Percentiles rank a stretch among this genome's conserved stretches.
Conservation (phyloP, 106 monocot species). For the Allium sativum region DNA sequence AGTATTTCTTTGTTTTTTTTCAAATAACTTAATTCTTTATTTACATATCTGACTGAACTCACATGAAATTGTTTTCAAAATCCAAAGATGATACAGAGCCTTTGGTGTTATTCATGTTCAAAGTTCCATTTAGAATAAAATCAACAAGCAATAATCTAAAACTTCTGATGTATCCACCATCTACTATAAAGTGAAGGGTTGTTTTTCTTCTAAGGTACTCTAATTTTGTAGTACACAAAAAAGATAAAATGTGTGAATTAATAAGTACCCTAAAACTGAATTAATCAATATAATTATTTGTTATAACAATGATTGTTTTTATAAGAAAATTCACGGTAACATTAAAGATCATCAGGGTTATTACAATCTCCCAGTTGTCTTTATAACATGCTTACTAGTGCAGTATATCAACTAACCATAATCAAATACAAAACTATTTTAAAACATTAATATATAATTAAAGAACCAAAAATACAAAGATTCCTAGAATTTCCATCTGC, state of each 20-base stretch:
- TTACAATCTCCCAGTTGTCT: slow-evolving; percentile 18
- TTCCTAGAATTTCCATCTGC: slow-evolving; percentile 80
- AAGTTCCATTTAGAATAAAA: slow-evolving; percentile 7
- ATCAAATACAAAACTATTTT: neutral
- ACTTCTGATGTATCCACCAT: slow-evolving; percentile 13
- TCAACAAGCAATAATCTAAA: slow-evolving; percentile 13
- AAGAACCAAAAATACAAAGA: slow-evolving; percentile 16
- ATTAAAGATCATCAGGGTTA: slow-evolving; percentile 9
- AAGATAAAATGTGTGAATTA: too few species aligned
- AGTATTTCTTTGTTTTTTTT: too few species aligned
- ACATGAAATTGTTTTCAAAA: slow-evolving; percentile 19
- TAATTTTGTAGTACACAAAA: slow-evolving; percentile 6
- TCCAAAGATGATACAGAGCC: slow-evolving; percentile 13
- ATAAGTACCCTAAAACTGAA: too few species aligned
- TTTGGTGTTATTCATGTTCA: neutral
- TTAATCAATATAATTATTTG: too few species aligned
- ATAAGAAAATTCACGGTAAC: slow-evolving; percentile 3
- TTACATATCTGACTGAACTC: neutral
- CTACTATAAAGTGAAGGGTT: slow-evolving; percentile 11
- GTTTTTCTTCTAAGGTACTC: slow-evolving; percentile 14
- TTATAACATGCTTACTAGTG: slow-evolving; percentile 16
- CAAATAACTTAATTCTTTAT: too few species aligned
- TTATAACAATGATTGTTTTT: neutral
- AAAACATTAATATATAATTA: neutral
- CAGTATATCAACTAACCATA: slow-evolving; percentile 7